Evolutionary conservation across 1,284 basidiomycete species (phyloP).

Genomic region (Mycena citricolor): DNA sequence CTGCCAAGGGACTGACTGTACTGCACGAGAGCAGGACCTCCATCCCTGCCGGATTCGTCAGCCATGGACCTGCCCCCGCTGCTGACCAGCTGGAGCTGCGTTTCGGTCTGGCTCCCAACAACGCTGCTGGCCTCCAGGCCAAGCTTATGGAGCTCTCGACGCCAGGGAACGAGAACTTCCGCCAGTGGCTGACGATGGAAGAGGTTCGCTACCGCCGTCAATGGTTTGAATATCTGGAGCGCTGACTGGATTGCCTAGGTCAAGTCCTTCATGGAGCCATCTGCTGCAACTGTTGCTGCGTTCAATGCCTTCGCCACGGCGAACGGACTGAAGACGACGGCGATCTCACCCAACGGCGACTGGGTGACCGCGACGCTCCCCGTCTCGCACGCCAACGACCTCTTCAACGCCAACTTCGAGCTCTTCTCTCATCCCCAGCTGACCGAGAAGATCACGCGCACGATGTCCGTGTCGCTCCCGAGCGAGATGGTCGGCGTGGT

Average conservation of each 20-base stretch:
- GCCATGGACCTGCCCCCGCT: constrained; percentile 13
- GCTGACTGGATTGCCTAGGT: constrained; percentile 28
- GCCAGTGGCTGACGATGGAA: constrained; percentile 9
- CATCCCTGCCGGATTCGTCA: constrained; percentile 15
- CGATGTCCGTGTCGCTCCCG: constrained; percentile 43
- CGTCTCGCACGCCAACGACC: constrained; percentile 43
- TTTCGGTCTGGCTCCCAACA: constrained; percentile 17
- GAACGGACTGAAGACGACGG: constrained; percentile 36
- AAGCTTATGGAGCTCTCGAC: constrained; percentile 24
- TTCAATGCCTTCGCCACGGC: constrained; percentile 46
- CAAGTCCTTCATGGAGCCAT: constrained; percentile 39
- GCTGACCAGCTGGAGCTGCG: constrained; percentile 19
- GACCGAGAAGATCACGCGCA: constrained; percentile 39
- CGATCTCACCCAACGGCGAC: constrained; percentile 28
- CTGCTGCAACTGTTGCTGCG: constrained; percentile 36
- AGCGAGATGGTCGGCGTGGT: constrained; percentile 38
- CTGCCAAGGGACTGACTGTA: not conserved
- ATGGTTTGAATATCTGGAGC: constrained; percentile 28
- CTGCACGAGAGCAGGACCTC: constrained; percentile 19
- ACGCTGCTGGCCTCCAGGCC: constrained; percentile 20
- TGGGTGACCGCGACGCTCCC: constrained; percentile 29
- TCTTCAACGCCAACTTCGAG: constrained; percentile 40
- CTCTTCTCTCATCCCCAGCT: constrained; percentile 39
- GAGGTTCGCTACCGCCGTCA: not conserved
- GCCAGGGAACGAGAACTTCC: constrained; percentile 27